Evolutionary conservation across 805 yeast species (phyloP).

Genomic region (Starmerella apicola): DNA sequence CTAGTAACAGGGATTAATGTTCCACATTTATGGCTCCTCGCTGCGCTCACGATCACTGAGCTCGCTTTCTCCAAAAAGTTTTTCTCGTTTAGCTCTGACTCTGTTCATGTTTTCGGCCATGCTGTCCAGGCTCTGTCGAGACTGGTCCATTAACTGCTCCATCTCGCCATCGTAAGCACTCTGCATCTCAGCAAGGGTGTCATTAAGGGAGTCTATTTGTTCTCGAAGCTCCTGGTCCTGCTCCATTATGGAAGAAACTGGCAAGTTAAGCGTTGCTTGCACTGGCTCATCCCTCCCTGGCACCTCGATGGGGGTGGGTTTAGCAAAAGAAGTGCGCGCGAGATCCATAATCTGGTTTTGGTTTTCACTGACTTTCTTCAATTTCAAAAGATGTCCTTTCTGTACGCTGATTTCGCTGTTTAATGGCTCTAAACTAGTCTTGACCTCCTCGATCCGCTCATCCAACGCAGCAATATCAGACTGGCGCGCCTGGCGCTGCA

Average conservation of each 20-base stretch:
- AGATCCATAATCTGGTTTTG: constrained; percentile 7
- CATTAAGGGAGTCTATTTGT: constrained; percentile 2
- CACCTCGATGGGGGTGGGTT: constrained; percentile 1
- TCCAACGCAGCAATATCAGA: neutral
- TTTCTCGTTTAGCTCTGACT: no score
- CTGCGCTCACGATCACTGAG: no score
- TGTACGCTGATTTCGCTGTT: constrained; percentile 7
- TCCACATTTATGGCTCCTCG: no score
- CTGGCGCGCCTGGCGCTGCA: constrained; percentile 6
- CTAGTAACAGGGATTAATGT: no score
- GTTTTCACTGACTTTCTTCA: constrained; percentile 16
- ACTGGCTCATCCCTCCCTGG: neutral
- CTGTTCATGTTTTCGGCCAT: no score
- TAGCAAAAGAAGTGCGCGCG: constrained; percentile 3
- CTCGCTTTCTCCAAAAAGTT: no score
- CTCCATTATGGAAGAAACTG: constrained; percentile 1
- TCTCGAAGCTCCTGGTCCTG: constrained; percentile 1
- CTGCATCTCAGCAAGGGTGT: neutral
- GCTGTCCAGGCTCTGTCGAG: neutral
- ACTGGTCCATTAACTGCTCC: neutral
- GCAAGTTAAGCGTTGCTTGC: constrained; percentile 1
- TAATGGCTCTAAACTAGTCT: neutral
- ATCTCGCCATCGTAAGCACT: constrained; percentile 1
- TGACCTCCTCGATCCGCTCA: neutral
- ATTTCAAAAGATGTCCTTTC: constrained; percentile 15